Base-by-base conservation (phyloP, 108 stramenopile species). In the Fistulifera solaris region DNA sequence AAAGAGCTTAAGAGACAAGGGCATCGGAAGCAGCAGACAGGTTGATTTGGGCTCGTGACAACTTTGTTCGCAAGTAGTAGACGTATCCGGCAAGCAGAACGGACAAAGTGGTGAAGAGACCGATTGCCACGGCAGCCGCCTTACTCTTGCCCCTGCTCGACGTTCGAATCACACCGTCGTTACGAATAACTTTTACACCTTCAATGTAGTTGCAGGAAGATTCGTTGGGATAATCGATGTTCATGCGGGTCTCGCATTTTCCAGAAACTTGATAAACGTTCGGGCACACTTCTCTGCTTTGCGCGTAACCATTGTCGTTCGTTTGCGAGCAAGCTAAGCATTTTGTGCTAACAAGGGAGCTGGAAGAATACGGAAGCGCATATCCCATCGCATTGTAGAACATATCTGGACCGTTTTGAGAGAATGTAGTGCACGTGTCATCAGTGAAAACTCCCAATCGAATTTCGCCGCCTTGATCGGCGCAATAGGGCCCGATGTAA, bases 401-500 rank as follows among this genome's bases (percentile, higher is more conserved):
- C 53, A 38, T 48, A 0, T 53, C 31, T 18, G 28, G 54, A 21
- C 66, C 75, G 26, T 61, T 71, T 43, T 67, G 54, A 7, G 76
- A 74, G 27, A 71, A 77, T 38, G 71, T 72, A 42, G 83, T 71
- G 62, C 89, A 91, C 26, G 79, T 78, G 45, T 91, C 74, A 43
- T 91, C 89, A 23, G 76, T 70, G 72, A 87, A 91, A 27, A 85
- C 56, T 43, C 89, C 89, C 40, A 91, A 66, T 38, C 63, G 76
- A 54, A 91, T 74, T 48, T 80, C 75, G 25, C 89, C 85, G 43
- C 89, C 89, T 58, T 85, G 83, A 15, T 72, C 59, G n/a, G 81
- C 72, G 61, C 89, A 91, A 73, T 85, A 85, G 49, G 89, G 85
- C 53, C 89, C 89, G 48, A 91, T 56, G 74, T 81, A 91, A 67